phyloP scores from a whole-genome alignment of 495 filamentous ascomycete species.

The Haplographium delicatum region DNA sequence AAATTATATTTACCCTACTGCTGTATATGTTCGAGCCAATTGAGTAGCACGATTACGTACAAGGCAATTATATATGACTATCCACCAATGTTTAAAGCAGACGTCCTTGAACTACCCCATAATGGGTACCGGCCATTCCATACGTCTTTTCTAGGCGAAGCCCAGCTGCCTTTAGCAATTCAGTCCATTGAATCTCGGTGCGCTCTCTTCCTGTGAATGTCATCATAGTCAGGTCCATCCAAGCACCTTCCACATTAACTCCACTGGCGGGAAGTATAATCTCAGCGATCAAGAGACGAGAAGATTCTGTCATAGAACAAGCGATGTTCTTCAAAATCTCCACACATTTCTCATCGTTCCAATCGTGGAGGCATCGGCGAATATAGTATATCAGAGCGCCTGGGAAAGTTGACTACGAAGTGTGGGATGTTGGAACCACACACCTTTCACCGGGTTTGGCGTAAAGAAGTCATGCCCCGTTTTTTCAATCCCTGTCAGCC shows the following conservation, averaged over 20 bases:
- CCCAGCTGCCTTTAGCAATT: constrained; percentile 32
- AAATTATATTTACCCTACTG: too few species aligned
- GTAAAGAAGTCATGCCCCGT: constrained; percentile 46
- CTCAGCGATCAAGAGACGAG: constrained; percentile 10
- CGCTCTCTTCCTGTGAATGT: constrained; percentile 35
- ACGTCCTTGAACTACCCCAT: constrained; percentile 4
- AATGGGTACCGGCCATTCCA: neutral
- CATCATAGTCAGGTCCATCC: constrained; percentile 36
- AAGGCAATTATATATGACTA: too few species aligned
- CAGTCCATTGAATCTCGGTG: constrained; percentile 37
- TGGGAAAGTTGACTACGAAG: constrained; percentile 34
- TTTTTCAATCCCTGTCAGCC: constrained; percentile 35
- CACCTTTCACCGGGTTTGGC: constrained; percentile 43
- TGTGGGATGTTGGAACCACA: constrained; percentile 33
- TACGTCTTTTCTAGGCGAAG: constrained; percentile 27
- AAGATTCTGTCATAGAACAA: constrained; percentile 27
- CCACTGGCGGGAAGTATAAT: constrained; percentile 8
- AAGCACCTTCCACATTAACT: constrained; percentile 23
- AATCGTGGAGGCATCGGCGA: constrained; percentile 30
- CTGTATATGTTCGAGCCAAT: too few species aligned
- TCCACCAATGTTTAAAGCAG: too few species aligned
- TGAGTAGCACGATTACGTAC: too few species aligned
- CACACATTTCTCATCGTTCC: constrained; percentile 21
- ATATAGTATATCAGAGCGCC: constrained; percentile 37
- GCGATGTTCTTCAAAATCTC: constrained; percentile 27